Evolutionary conservation across 2,329 filamentous ascomycete species (phyloP).

Genomic region (Epicoccum nigrum): DNA sequence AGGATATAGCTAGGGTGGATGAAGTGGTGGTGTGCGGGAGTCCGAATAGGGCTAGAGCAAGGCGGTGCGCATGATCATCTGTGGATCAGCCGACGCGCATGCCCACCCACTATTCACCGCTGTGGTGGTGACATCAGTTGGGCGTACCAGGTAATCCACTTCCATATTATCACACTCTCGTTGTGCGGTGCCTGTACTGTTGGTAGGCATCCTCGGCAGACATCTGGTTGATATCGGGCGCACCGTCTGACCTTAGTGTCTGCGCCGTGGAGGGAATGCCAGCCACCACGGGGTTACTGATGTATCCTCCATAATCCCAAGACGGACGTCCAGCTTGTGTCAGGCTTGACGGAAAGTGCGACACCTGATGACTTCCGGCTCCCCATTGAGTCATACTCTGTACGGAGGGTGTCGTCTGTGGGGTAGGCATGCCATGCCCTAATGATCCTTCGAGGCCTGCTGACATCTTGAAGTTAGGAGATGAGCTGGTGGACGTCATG

Average conservation of each 20-base stretch:
- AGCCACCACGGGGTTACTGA: constrained; percentile 34
- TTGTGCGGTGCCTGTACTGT: constrained; percentile 47
- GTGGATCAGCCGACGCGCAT: constrained; percentile 42
- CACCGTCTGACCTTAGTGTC: constrained; percentile 41
- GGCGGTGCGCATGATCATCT: constrained; percentile 38
- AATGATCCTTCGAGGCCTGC: constrained; percentile 48
- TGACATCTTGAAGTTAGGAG: constrained; percentile 52
- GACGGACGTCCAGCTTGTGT: constrained; percentile 39
- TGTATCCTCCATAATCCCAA: constrained; percentile 47
- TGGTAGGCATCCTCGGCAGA: constrained; percentile 42
- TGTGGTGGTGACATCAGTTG: constrained; percentile 24
- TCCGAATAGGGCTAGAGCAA: constrained; percentile 30
- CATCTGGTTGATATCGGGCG: constrained; percentile 38
- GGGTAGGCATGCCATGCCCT: constrained; percentile 42
- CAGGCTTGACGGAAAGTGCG: constrained; percentile 42
- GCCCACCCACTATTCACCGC: constrained; percentile 29
- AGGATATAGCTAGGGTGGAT: constrained; percentile 25
- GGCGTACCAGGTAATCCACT: constrained; percentile 10
- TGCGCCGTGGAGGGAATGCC: constrained; percentile 37
- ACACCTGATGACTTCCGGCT: constrained; percentile 37
- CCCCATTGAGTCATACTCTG: constrained; percentile 47
- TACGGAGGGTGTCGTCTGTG: constrained; percentile 41
- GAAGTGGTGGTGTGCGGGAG: constrained; percentile 37
- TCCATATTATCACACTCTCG: constrained; percentile 38
- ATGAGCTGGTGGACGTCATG: constrained; percentile 53